Percentiles rank a stretch among this genome's conserved stretches.
Evolutionary conservation across 441 rosid species (phyloP).

Genomic region (Corymbia citriodora): DNA sequence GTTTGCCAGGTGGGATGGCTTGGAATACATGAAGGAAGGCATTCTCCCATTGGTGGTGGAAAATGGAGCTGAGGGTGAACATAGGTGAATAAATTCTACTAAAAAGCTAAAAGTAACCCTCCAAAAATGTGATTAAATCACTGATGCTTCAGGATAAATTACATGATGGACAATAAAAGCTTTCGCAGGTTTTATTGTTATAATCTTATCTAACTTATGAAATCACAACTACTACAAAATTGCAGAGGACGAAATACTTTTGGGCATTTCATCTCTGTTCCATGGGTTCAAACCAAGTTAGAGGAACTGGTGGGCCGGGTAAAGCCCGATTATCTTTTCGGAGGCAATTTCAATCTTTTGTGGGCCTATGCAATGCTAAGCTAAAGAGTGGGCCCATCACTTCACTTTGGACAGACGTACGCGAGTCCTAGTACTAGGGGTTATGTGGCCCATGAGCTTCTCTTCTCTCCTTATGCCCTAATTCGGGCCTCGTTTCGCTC

Average conservation of each 20-base stretch:
- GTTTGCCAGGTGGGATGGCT: not conserved
- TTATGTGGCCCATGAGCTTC: not conserved
- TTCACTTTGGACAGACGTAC: not conserved
- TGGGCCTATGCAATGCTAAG: not conserved
- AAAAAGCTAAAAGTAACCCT: not conserved
- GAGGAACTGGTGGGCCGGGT: not conserved
- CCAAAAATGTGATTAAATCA: not conserved
- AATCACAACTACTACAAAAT: not conserved
- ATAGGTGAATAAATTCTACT: not conserved
- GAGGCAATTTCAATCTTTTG: not conserved
- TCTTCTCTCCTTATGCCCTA: not conserved
- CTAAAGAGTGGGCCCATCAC: not conserved
- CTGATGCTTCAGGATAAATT: not conserved
- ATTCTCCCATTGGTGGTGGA: not conserved
- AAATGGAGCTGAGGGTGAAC: not conserved
- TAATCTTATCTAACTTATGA: not conserved
- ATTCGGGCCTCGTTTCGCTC: not conserved
- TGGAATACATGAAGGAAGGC: not conserved
- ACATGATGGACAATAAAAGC: not conserved
- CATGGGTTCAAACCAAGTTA: not conserved
- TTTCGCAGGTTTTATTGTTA: not conserved
- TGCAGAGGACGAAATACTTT: not conserved
- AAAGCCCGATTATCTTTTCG: not conserved
- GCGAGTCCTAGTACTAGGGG: not conserved
- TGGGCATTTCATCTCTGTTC: not conserved